A percentile compares a stretch with the other conserved stretches of the same genome.
Conservation (phyloP, 345 rosid genomes). For the Moricandia arvensis region DNA sequence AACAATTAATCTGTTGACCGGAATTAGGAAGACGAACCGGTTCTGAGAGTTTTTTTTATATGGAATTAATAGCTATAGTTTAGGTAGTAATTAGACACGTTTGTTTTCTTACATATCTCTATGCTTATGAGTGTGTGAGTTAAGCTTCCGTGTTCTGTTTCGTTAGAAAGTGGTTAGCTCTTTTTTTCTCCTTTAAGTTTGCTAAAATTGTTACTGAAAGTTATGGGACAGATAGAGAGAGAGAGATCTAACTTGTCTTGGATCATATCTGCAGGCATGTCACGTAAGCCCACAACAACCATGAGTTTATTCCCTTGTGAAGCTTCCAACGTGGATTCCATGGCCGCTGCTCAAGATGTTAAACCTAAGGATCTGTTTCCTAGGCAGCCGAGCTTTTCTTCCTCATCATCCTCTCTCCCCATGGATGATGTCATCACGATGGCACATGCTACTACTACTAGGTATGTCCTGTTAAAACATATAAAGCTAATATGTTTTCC, state of each 20-base stretch:
- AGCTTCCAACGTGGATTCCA: conserved; percentile 24
- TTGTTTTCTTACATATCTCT: background rate
- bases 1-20: background rate
- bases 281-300: conserved; percentile 41
- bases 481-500: background rate
- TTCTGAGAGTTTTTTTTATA: background rate
- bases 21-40: background rate
- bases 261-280: conserved; percentile 16
- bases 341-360: conserved; percentile 23
- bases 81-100: background rate
- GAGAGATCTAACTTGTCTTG: conserved; percentile 14
- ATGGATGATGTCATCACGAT: conserved; percentile 43
- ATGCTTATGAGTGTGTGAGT: background rate
- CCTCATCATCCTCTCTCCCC: conserved; percentile 35
- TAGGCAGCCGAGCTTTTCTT: conserved; percentile 45
- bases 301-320: conserved; percentile 69
- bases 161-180: background rate
- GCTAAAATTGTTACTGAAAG: background rate
- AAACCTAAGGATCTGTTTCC: conserved; percentile 70
- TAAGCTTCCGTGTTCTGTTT: background rate
- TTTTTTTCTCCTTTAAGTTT: background rate
- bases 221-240: background rate
- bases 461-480: conserved; percentile 33
- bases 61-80: background rate
- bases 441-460: conserved; percentile 27